Evolutionary conservation across 2,329 filamentous ascomycete genomes (phyloP).

Genomic region (Aspergillus caelatus): DNA sequence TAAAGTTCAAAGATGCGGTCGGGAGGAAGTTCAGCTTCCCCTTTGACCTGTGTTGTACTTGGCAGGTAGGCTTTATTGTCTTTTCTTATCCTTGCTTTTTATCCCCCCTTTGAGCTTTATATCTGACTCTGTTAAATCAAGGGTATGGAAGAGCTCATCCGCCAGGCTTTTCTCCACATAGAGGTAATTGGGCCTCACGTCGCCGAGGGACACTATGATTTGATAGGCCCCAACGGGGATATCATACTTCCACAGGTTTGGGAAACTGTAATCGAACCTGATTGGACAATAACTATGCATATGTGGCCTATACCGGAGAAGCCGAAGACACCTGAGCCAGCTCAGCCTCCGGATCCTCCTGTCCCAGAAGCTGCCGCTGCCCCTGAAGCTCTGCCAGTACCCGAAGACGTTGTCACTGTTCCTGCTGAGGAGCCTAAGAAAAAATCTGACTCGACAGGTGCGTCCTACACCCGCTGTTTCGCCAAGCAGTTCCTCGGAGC

Average conservation of each 20-base stretch:
- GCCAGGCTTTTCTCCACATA: constrained; percentile 79
- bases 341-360: constrained; percentile 28
- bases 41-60: constrained; percentile 80
- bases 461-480: constrained; percentile 10
- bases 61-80: constrained; percentile 65
- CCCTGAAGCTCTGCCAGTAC: constrained; percentile 20
- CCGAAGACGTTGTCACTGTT: constrained; percentile 20
- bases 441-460: constrained; percentile 37
- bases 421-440: constrained; percentile 34
- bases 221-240: constrained; percentile 76
- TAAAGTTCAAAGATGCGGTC: constrained; percentile 89
- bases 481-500: background rate
- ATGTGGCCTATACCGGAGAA: constrained; percentile 65
- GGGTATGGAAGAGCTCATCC: constrained; percentile 86
- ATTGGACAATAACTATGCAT: constrained; percentile 71
- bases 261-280: constrained; percentile 79
- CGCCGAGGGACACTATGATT: constrained; percentile 76
- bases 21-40: constrained; percentile 92
- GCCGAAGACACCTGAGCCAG: constrained; percentile 44
- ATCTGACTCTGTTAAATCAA: constrained; percentile 37
- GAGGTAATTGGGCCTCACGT: constrained; percentile 77
- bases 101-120: background rate
- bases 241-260: constrained; percentile 81
- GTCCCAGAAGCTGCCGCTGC: constrained; percentile 26
- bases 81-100: background rate